A percentile compares a stretch with the other conserved stretches of the same genome.
Conservation (phyloP, 805 yeast species). For the Priceomyces medius region DNA sequence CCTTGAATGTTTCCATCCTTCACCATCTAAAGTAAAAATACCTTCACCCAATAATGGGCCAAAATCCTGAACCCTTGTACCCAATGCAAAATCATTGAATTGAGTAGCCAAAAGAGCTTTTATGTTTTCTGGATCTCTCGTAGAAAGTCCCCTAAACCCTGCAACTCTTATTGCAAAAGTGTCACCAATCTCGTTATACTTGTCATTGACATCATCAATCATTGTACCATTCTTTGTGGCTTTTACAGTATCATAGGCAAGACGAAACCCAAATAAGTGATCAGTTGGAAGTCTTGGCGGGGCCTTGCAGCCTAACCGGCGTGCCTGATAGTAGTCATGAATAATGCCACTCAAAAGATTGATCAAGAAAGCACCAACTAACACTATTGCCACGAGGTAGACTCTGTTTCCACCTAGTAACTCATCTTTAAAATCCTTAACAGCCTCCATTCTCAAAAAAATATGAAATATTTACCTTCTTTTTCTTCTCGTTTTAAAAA, state of each 20-base stretch:
- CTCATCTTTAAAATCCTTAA: no score
- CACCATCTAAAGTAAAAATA: slow-evolving; percentile 36
- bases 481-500: no score
- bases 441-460: no score
- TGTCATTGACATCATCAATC: slow-evolving; percentile 12
- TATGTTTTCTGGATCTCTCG: slow-evolving; percentile 37
- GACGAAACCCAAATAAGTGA: slow-evolving; percentile 13
- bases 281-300: not conserved
- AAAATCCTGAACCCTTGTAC: slow-evolving; percentile 32
- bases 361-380: not conserved
- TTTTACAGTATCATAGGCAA: slow-evolving; percentile 7
- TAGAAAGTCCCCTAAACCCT: slow-evolving; percentile 12
- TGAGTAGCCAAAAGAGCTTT: slow-evolving; percentile 39
- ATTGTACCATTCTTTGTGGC: slow-evolving; percentile 13
- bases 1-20: slow-evolving; percentile 38
- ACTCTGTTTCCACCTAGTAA: not conserved
- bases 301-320: not conserved
- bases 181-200: slow-evolving; percentile 8
- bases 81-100: slow-evolving; percentile 34
- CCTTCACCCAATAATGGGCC: slow-evolving; percentile 37
- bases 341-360: not conserved
- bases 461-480: no score
- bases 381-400: not conserved
- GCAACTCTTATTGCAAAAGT: slow-evolving; percentile 8
- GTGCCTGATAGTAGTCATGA: not conserved